Percentiles rank a stretch among this genome's conserved stretches.
phyloP scores from a whole-genome alignment of 2,329 filamentous ascomycete species.

The Coniochaeta sp. region DNA sequence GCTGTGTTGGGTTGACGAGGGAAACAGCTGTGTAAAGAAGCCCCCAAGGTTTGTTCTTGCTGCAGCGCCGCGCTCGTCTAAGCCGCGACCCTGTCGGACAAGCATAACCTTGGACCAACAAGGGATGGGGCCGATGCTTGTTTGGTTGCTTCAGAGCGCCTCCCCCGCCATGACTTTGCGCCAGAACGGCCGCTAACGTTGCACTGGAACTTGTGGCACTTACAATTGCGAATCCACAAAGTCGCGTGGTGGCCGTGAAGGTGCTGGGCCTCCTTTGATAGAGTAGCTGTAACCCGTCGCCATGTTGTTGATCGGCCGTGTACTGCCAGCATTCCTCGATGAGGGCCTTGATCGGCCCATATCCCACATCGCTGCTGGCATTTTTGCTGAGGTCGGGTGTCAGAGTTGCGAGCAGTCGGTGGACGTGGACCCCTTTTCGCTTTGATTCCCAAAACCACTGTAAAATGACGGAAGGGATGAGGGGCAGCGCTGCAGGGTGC shows the following conservation, averaged over 20 bases:
- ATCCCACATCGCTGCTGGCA: background rate
- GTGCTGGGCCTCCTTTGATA: constrained; percentile 25
- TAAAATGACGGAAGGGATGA: background rate
- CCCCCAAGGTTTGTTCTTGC: background rate
- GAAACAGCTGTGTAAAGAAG: background rate
- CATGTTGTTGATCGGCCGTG: background rate
- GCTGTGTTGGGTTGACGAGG: background rate
- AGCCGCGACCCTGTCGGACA: background rate
- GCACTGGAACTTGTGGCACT: constrained; percentile 6
- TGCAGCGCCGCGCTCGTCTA: background rate
- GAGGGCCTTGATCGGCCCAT: background rate
- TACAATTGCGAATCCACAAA: constrained; percentile 19
- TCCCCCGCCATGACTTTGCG: constrained; percentile 3
- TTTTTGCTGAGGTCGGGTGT: no score
- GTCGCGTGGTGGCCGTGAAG: constrained; percentile 21
- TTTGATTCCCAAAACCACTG: background rate
- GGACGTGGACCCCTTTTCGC: background rate
- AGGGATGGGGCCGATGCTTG: background rate
- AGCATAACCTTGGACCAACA: background rate
- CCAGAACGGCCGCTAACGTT: constrained; percentile 5
- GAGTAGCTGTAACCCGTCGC: constrained; percentile 25
- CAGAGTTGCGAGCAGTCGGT: no score
- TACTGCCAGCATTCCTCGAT: background rate
- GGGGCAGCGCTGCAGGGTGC: constrained; percentile 1
- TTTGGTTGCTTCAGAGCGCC: background rate